These are phyloP conservation scores for Aspergillus eucalypticola DNA, from an alignment of 2,329 filamentous ascomycete genomes.

Conservation along the genomic window DNA sequence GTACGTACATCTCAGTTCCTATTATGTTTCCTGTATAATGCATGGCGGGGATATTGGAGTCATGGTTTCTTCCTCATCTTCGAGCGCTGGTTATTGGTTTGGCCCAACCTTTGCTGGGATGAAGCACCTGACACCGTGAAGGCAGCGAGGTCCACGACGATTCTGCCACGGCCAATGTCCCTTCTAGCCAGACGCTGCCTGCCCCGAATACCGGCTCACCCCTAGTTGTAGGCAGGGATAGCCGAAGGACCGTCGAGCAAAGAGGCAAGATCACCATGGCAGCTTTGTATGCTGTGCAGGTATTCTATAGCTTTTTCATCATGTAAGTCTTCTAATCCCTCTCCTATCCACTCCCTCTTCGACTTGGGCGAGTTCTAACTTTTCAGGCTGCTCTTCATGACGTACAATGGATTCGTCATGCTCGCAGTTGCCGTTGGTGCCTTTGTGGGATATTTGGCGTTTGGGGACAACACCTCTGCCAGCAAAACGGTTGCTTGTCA, in stretches of 20 bases:
- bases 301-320: conserved; percentile 99
- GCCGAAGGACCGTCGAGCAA: conserved; percentile 61
- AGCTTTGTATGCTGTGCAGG: conserved; percentile 83
- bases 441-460: conserved; percentile 82
- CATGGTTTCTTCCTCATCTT: neutral
- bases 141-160: conserved; percentile 38
- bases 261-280: conserved; percentile 78
- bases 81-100: conserved; percentile 9
- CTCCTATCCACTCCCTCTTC: neutral
- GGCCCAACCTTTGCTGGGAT: conserved; percentile 18
- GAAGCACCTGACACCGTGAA: conserved; percentile 31
- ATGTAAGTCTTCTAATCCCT: conserved; percentile 68
- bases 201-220: conserved; percentile 63
- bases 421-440: conserved; percentile 83
- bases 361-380: conserved; percentile 4
- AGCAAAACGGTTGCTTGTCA: conserved; percentile 92
- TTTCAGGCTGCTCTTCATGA: conserved; percentile 94
- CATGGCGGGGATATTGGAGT: conserved; percentile 8
- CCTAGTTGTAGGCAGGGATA: conserved; percentile 71
- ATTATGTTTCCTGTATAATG: conserved; percentile 2
- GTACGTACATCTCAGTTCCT: conserved; percentile 31
- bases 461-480: conserved; percentile 68
- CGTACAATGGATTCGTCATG: conserved; percentile 99
- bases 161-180: conserved; percentile 28
- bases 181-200: conserved; percentile 20